Conservation (phyloP, 345 rosid genomes). For the Gossypium arboreum region DNA sequence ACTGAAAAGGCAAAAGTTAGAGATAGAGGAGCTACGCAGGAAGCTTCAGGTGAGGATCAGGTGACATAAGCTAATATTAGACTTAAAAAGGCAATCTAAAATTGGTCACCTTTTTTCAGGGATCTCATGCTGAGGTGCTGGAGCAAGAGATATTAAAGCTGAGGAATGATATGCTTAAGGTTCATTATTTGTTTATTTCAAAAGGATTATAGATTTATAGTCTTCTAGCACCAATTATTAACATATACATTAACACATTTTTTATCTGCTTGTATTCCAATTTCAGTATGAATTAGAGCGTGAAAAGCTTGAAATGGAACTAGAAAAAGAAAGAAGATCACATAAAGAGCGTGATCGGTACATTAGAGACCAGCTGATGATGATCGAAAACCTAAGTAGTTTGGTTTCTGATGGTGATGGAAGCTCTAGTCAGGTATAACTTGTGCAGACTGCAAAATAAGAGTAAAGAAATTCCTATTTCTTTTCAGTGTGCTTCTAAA, state of each 20-base stretch:
- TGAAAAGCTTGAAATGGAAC: conserved; percentile 78
- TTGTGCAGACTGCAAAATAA: conserved; percentile 2
- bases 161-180: conserved; percentile 92
- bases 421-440: conserved; percentile 58
- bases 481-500: neutral
- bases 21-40: conserved; percentile 75
- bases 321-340: conserved; percentile 78
- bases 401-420: conserved; percentile 46
- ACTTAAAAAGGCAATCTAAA: conserved; percentile 14
- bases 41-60: conserved; percentile 70
- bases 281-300: conserved; percentile 82
- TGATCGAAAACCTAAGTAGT: conserved; percentile 54
- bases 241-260: neutral
- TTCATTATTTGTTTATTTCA: conserved; percentile 26
- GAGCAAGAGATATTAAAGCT: conserved; percentile 85
- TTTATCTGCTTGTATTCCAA: conserved; percentile 9
- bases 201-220: conserved; percentile 1
- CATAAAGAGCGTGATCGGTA: conserved; percentile 61
- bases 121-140: conserved; percentile 81
- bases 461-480: neutral
- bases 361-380: conserved; percentile 66
- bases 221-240: neutral
- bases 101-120: conserved; percentile 42
- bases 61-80: neutral
- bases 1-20: conserved; percentile 79